phyloP scores from a whole-genome alignment of 352 stramenopile species.

The Plasmopara viticola region DNA sequence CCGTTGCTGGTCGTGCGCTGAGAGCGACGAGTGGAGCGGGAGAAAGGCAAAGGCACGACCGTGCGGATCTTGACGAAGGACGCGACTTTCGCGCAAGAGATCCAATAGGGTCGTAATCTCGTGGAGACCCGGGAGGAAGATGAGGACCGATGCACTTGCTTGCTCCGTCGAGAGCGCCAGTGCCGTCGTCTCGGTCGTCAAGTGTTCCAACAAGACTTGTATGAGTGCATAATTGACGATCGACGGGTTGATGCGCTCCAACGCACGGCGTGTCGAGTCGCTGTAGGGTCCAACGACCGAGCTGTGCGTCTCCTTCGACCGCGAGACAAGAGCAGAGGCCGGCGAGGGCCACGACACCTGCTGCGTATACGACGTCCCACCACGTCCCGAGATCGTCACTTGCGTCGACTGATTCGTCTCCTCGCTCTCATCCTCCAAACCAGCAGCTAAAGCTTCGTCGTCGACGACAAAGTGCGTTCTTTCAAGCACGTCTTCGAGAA shows the following conservation, averaged over 20 bases:
- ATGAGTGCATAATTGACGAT: slow-evolving; percentile 95
- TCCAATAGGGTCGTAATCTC: slow-evolving; percentile 90
- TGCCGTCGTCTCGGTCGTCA: slow-evolving; percentile 52
- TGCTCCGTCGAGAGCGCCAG: slow-evolving; percentile 17
- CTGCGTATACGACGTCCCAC: slow-evolving; percentile 54
- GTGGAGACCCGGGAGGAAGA: slow-evolving; percentile 93
- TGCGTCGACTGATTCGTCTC: slow-evolving; percentile 37
- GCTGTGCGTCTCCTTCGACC: slow-evolving; percentile 2
- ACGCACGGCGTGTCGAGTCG: slow-evolving; percentile 75
- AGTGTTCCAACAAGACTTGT: slow-evolving; percentile 79
- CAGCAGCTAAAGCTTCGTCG: slow-evolving; percentile 48
- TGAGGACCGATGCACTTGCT: slow-evolving; percentile 85
- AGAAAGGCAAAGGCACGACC: slow-evolving; percentile 64
- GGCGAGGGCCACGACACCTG: slow-evolving; percentile 51
- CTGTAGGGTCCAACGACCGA: slow-evolving; percentile 64
- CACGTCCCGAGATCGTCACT: slow-evolving; percentile 55
- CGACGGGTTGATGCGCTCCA: slow-evolving; percentile 83
- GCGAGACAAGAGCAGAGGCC: too few relatives aligned
- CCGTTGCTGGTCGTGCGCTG: slow-evolving; percentile 88
- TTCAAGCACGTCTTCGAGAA: slow-evolving; percentile 92
- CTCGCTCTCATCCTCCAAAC: slow-evolving; percentile 20
- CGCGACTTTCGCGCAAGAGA: slow-evolving; percentile 48
- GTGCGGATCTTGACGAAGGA: slow-evolving; percentile 32
- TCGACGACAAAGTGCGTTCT: slow-evolving; percentile 82
- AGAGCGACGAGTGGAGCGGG: slow-evolving; percentile 92